Percentiles rank a stretch among this genome's conserved stretches.
Conservation (phyloP, 169 alveolate genomes). For the Plasmodium coatneyi region DNA sequence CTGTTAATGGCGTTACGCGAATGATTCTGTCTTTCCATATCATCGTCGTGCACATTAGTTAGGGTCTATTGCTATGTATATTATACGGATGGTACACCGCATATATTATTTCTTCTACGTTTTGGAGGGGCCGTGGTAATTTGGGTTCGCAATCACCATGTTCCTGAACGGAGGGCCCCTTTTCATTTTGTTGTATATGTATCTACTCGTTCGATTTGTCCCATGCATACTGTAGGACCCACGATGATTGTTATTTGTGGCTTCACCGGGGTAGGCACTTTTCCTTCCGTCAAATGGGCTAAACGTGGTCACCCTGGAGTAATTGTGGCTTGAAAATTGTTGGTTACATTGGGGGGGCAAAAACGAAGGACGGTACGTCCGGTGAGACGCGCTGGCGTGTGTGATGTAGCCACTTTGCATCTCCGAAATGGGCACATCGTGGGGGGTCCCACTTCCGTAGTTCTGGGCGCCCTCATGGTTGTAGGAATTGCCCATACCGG, state of each 20-base stretch:
- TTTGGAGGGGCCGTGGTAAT: not conserved
- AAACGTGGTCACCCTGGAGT: not conserved
- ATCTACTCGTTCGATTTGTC: not conserved
- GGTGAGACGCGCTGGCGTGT: not conserved
- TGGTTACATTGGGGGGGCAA: not conserved
- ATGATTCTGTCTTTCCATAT: not conserved
- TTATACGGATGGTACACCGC: not conserved
- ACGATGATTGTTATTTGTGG: not conserved
- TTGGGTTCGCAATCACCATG: not conserved
- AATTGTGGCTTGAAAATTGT: not conserved
- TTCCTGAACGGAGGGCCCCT: not conserved
- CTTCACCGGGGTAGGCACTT: not conserved
- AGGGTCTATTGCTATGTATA: not conserved
- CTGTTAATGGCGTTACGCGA: not conserved
- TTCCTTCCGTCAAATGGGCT: not conserved
- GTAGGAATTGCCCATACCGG: not conserved
- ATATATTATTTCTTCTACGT: not conserved
- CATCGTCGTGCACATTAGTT: not conserved
- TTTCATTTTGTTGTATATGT: conserved; percentile 5
- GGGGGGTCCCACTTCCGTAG: not conserved
- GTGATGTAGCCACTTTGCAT: not conserved
- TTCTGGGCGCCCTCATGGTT: not conserved
- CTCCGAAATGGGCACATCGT: not conserved
- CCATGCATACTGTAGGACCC: not conserved
- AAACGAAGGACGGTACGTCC: not conserved